phyloP scores from a whole-genome alignment of 2,329 filamentous ascomycete species.

The Alternaria novae-zelandiae region DNA sequence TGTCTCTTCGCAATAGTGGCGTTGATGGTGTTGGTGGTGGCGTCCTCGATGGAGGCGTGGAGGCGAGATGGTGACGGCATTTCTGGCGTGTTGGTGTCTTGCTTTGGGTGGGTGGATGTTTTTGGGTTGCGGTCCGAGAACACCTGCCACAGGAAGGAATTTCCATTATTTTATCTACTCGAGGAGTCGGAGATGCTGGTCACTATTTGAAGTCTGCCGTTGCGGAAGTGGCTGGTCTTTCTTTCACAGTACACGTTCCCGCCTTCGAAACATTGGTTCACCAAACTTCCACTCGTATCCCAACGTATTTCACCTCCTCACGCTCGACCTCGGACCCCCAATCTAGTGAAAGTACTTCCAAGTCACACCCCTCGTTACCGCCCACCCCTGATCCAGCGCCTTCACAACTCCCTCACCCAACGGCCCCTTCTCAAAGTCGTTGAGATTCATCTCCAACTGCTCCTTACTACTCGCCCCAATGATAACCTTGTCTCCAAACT shows the following conservation, averaged over 20 bases:
- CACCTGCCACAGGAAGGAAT: too few species aligned
- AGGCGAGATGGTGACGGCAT: neutral
- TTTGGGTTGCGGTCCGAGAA: neutral
- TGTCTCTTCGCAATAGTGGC: neutral
- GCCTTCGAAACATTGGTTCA: neutral
- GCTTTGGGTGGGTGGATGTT: neutral
- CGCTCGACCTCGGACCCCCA: neutral
- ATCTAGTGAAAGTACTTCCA: constrained; percentile 23
- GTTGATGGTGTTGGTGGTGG: neutral
- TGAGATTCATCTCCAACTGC: constrained; percentile 63
- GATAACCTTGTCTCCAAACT: constrained; percentile 62
- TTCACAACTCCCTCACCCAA: constrained; percentile 62
- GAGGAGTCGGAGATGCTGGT: too few species aligned
- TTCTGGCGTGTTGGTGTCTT: neutral
- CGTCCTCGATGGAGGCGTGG: neutral
- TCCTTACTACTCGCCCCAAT: constrained; percentile 63
- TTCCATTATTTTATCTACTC: neutral
- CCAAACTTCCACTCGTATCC: neutral
- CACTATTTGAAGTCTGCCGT: neutral
- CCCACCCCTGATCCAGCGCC: constrained; percentile 62
- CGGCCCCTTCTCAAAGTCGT: constrained; percentile 66
- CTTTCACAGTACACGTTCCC: neutral
- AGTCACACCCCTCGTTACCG: constrained; percentile 44
- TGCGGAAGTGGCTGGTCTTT: neutral
- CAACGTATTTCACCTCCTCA: neutral